phyloP scores from a whole-genome alignment of 2,329 filamentous ascomycete species.

The Catunica adiposa region DNA sequence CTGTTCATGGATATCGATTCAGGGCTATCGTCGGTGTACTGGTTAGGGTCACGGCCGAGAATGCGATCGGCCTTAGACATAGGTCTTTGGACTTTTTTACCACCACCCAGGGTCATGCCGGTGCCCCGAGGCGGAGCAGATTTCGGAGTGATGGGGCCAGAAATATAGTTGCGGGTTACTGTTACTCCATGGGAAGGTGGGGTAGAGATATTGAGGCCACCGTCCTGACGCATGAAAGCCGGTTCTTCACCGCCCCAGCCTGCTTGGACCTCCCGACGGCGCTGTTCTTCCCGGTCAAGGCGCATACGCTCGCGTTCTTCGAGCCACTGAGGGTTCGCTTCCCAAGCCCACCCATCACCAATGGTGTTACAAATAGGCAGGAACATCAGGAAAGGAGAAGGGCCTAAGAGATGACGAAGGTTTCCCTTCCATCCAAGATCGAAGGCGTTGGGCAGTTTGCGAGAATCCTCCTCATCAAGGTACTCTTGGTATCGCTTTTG shows the following conservation, averaged over 20 bases:
- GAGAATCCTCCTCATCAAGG: slow-evolving; percentile 75
- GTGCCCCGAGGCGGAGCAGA: slow-evolving; percentile 13
- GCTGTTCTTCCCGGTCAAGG: slow-evolving; percentile 40
- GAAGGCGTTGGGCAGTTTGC: slow-evolving; percentile 82
- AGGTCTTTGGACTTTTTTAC: slow-evolving; percentile 20
- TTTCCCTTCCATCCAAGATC: slow-evolving; percentile 75
- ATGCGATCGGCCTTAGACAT: slow-evolving; percentile 43
- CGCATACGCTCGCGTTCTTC: slow-evolving; percentile 50
- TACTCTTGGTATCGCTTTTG: slow-evolving; percentile 49
- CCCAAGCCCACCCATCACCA: slow-evolving; percentile 91
- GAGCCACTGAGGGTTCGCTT: slow-evolving; percentile 64
- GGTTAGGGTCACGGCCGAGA: slow-evolving; percentile 38
- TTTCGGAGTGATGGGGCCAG: slow-evolving; percentile 16
- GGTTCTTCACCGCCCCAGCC: slow-evolving; percentile 41
- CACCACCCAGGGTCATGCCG: slow-evolving; percentile 12
- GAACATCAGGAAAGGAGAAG: slow-evolving; percentile 54
- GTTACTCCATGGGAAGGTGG: slow-evolving; percentile 18
- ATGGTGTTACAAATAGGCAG: slow-evolving; percentile 71
- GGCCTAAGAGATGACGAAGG: slow-evolving; percentile 65
- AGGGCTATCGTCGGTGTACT: slow-evolving; percentile 34
- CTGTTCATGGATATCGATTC: slow-evolving; percentile 29
- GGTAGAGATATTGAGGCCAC: slow-evolving; percentile 14
- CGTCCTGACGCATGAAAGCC: slow-evolving; percentile 14
- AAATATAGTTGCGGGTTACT: slow-evolving; percentile 19
- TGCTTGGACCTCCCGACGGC: slow-evolving; percentile 45